phyloP scores from a whole-genome alignment of 2,329 filamentous ascomycete species.

The Neonectria ditissima region DNA sequence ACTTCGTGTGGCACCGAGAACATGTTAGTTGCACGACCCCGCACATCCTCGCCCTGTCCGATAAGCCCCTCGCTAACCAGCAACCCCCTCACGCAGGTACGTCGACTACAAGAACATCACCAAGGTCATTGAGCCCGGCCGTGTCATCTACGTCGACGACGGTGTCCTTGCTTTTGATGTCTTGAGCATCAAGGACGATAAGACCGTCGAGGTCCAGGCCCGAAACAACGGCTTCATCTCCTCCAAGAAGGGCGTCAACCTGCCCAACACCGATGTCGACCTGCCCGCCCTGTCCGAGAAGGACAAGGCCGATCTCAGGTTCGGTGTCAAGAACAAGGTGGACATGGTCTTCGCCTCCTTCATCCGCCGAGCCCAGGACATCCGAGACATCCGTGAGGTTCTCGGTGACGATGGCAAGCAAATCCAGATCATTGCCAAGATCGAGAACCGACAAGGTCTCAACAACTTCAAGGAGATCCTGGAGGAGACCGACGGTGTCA shows the following conservation, averaged over 20 bases:
- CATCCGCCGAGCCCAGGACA: slow-evolving; percentile 94
- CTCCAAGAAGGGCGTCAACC: slow-evolving; percentile 98
- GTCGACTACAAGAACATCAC: slow-evolving; percentile 99
- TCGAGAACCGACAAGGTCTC: slow-evolving; percentile 99
- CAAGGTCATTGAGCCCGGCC: slow-evolving; percentile 92
- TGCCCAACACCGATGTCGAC: slow-evolving; percentile 98
- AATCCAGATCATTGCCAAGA: slow-evolving; percentile 99
- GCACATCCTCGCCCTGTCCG: not conserved
- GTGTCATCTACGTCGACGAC: slow-evolving; percentile 98
- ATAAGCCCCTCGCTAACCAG: slow-evolving; percentile 20
- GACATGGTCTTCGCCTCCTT: slow-evolving; percentile 99
- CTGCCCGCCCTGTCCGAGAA: slow-evolving; percentile 98
- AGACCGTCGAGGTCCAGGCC: slow-evolving; percentile 87
- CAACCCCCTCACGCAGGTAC: slow-evolving; percentile 69
- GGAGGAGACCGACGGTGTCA: slow-evolving; percentile 96
- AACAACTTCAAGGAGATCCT: slow-evolving; percentile 99
- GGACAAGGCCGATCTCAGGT: slow-evolving; percentile 92
- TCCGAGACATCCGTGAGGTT: slow-evolving; percentile 90
- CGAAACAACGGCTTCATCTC: slow-evolving; percentile 99
- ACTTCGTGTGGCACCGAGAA: slow-evolving; percentile 87
- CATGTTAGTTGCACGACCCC: slow-evolving; percentile 73
- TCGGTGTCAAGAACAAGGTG: slow-evolving; percentile 98
- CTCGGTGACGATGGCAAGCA: slow-evolving; percentile 92
- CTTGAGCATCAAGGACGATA: slow-evolving; percentile 84
- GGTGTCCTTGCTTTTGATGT: slow-evolving; percentile 98